These are phyloP conservation scores for Cetraspora pellucida DNA, from an alignment of 192 early-diverging fungal genomes.

Conservation along the genomic window DNA sequence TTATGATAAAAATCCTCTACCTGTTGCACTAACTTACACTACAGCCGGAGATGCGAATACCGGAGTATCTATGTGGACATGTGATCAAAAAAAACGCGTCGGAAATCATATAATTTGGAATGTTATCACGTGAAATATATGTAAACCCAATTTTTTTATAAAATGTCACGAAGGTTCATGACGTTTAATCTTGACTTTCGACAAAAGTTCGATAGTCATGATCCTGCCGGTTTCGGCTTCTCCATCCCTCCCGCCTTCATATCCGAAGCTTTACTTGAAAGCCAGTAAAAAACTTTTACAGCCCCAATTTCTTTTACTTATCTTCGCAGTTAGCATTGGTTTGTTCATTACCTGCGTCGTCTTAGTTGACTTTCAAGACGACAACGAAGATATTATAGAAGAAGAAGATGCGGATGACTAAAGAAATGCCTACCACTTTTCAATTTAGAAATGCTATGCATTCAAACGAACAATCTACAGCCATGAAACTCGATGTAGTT, in stretches of 20 bases:
- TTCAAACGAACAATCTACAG: no score
- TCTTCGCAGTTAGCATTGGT: slow-evolving; percentile 4
- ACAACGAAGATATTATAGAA: slow-evolving; percentile 9
- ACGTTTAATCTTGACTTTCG: neutral
- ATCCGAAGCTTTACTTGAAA: slow-evolving; percentile 15
- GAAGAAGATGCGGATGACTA: slow-evolving; percentile 10
- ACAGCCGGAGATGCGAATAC: no score
- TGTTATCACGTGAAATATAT: no score
- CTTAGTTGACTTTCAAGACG: slow-evolving; percentile 23
- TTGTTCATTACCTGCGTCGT: slow-evolving; percentile 12
- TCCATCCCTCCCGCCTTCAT: neutral
- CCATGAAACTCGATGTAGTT: neutral
- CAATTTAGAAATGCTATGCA: neutral
- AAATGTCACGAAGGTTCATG: slow-evolving; percentile 1
- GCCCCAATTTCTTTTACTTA: slow-evolving; percentile 18
- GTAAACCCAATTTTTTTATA: neutral
- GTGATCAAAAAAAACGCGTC: no score
- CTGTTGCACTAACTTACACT: no score
- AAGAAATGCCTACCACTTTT: neutral
- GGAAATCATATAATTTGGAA: no score
- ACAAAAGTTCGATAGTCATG: slow-evolving; percentile 13
- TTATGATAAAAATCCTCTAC: no score
- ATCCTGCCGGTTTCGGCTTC: neutral
- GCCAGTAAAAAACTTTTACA: slow-evolving; percentile 21
- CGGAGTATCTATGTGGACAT: no score